Percentiles rank a stretch among this genome's conserved stretches.
Evolutionary conservation across 176 grass and related monocot genomes (phyloP).

Genomic region (Carex kokanica): DNA sequence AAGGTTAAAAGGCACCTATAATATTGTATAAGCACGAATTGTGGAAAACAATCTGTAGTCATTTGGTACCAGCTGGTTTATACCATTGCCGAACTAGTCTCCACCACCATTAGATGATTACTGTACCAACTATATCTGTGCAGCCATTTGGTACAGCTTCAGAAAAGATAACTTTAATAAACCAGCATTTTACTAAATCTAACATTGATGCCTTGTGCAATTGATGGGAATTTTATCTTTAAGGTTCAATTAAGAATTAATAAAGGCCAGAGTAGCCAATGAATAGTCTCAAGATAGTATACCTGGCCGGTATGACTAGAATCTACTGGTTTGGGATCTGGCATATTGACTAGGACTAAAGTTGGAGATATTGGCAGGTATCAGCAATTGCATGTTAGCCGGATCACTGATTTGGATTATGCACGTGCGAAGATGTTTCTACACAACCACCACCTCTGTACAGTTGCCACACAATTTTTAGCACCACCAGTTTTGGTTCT

Average conservation of each 20-base stretch:
- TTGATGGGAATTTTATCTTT: neutral
- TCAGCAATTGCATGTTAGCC: slow-evolving; percentile 68
- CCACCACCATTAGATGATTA: neutral
- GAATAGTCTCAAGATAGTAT: neutral
- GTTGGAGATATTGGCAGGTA: slow-evolving; percentile 33
- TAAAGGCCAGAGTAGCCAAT: neutral
- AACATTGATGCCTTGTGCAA: neutral
- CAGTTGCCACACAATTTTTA: slow-evolving; percentile 55
- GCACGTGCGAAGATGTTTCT: slow-evolving; percentile 93
- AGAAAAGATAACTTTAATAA: neutral
- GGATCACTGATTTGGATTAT: slow-evolving; percentile 64
- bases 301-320: neutral
- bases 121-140: neutral
- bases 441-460: slow-evolving; percentile 80
- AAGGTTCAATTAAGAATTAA: neutral
- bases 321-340: neutral
- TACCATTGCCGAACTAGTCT: neutral
- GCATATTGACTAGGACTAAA: neutral
- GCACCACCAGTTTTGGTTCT: slow-evolving; percentile 54
- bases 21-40: neutral
- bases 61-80: neutral
- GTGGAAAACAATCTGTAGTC: neutral
- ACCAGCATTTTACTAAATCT: neutral
- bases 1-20: too few species aligned
- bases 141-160: neutral